Evolutionary conservation across 768 basidiomycete species (phyloP).

Genomic region (Chalciporus pseudorubinellus): DNA sequence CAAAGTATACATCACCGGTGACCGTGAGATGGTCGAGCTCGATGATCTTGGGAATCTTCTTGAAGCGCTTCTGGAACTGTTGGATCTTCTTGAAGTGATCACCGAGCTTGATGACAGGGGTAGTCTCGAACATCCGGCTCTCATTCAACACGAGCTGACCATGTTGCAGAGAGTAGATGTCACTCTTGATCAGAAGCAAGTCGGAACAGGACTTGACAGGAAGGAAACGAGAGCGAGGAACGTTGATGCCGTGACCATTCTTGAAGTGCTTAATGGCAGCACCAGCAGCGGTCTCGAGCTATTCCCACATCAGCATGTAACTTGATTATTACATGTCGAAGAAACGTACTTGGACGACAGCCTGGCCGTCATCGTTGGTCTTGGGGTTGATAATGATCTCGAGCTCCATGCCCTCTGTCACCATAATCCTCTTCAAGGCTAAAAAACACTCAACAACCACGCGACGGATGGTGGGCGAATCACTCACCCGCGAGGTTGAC

Average conservation of each 20-base stretch:
- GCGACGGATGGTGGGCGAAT: background rate
- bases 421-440: constrained; percentile 78
- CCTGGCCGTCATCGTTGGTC: constrained; percentile 62
- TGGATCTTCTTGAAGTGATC: constrained; percentile 76
- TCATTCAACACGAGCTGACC: constrained; percentile 64
- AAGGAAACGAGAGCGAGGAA: constrained; percentile 70
- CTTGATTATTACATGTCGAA: background rate
- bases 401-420: constrained; percentile 61
- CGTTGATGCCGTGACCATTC: constrained; percentile 68
- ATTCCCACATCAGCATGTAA: constrained; percentile 3
- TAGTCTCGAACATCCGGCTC: constrained; percentile 55
- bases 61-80: constrained; percentile 73
- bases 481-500: constrained; percentile 45
- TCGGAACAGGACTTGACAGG: constrained; percentile 65
- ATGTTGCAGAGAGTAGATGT: constrained; percentile 69
- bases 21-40: constrained; percentile 77
- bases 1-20: constrained; percentile 65
- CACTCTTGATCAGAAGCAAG: constrained; percentile 63
- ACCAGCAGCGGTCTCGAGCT: constrained; percentile 75
- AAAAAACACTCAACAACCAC: constrained; percentile 3
- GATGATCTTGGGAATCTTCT: constrained; percentile 68
- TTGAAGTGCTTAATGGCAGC: constrained; percentile 73
- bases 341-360: constrained; percentile 59
- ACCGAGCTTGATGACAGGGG: constrained; percentile 75
- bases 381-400: constrained; percentile 82